Evolutionary conservation across 352 stramenopile species (phyloP), one percentile per base, ranked within the genome.

Genomic region (Pythium myriotylum): DNA sequence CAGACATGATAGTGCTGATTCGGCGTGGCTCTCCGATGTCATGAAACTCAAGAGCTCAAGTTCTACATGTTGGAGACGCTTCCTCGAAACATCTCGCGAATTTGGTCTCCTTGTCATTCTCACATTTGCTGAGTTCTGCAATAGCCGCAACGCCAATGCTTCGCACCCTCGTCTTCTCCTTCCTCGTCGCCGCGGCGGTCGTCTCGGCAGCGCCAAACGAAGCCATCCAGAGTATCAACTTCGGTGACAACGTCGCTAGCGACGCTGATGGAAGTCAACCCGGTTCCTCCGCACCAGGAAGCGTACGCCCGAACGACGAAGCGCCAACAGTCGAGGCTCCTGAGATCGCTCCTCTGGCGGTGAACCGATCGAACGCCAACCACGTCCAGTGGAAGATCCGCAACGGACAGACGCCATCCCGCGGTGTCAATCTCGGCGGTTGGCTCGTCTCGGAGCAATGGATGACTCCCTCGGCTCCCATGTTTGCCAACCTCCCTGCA

Each of bases 401-500:
- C 9, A 33, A 27, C 9, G 65, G 65, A 16, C 42, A 17, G 7
- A 20, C 56, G 9, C 58, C 39, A 16, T 41, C 35, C 6, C 53
- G 65, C 22, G 69, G 65, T 17, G 68, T 71, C 5, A 75, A 74
- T 37, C 59, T 75, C 6, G 68, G 63, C 23, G 63, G 52, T 24
- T 75, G 68, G 68, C 59, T 75, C 24, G 48, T 75, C 22, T 43
- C 52, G 16, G 62, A 75, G 59, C 42, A 69, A 4, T 72, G 68
- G 68, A 72, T 75, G 54, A 72, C 32, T 5, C 14, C 16, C 17
- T 35, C 50, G 14, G 52, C 57, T 1, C 24, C 48, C 12, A 59
- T 76, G 5, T 76, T 54, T 26, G 19, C 24, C 2, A 40, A 48
- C 24, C 9, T 73, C 3, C 23, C 57, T 8, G 32, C 6, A 3